phyloP scores from a whole-genome alignment of 73 alveolate genomes.

The Paramecium primaurelia region DNA sequence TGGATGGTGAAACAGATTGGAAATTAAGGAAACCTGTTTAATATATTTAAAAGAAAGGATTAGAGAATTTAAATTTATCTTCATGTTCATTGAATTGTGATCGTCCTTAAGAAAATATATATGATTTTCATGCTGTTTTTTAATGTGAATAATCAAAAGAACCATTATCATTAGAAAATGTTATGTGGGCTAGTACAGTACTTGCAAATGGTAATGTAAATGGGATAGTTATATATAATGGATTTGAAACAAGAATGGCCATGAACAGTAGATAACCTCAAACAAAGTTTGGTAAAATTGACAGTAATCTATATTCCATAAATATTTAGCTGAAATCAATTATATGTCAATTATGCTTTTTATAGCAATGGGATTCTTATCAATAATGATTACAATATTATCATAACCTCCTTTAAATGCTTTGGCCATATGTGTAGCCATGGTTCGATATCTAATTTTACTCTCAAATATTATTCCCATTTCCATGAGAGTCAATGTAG shows the following conservation, averaged over 20 bases:
- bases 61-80: constrained; percentile 27
- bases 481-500: constrained; percentile 83
- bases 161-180: constrained; percentile 76
- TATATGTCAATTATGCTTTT: constrained; percentile 76
- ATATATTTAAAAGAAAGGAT: constrained; percentile 38
- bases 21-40: constrained; percentile 77
- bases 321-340: constrained; percentile 73
- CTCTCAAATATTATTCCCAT: constrained; percentile 84
- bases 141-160: constrained; percentile 44
- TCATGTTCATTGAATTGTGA: neutral
- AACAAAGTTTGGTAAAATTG: constrained; percentile 89
- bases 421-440: constrained; percentile 34
- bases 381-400: constrained; percentile 73
- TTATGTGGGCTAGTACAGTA: constrained; percentile 89
- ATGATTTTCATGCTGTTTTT: constrained; percentile 68
- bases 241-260: constrained; percentile 89
- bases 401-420: constrained; percentile 60
- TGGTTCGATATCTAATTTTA: constrained; percentile 76
- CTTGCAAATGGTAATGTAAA: constrained; percentile 81
- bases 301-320: constrained; percentile 19
- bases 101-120: constrained; percentile 67
- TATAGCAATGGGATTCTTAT: constrained; percentile 71
- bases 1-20: constrained; percentile 99
- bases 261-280: constrained; percentile 88
- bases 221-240: constrained; percentile 89